phyloP scores from a whole-genome alignment of 2,329 filamentous ascomycete genomes.

The Colletotrichum spinosum region DNA sequence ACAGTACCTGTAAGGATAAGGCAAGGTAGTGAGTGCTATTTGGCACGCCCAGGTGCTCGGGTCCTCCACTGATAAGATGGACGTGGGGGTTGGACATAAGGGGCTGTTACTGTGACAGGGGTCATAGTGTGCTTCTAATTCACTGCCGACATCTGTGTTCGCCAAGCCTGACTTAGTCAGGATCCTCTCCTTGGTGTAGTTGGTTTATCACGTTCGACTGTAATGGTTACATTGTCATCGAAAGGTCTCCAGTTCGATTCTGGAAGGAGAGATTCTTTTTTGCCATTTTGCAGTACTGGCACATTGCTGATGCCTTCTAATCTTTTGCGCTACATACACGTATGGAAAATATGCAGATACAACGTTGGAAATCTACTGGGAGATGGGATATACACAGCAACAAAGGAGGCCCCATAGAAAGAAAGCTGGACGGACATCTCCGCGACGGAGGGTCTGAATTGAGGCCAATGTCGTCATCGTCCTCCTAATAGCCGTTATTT shows the following conservation, averaged over 20 bases:
- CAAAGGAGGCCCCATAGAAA: too few species aligned
- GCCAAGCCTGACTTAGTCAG: slow-evolving; percentile 25
- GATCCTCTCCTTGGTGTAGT: slow-evolving; percentile 34
- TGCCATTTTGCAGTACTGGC: background rate
- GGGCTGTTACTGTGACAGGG: background rate
- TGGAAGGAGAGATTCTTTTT: slow-evolving; percentile 12
- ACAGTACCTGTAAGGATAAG: background rate
- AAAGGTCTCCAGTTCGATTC: slow-evolving; percentile 35
- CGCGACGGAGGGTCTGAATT: background rate
- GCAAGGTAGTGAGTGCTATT: too few species aligned
- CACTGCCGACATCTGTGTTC: background rate
- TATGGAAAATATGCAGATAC: too few species aligned
- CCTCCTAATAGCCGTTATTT: background rate
- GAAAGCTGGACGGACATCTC: too few species aligned
- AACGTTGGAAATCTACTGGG: too few species aligned
- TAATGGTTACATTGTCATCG: slow-evolving; percentile 33
- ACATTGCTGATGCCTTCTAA: background rate
- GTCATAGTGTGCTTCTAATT: too few species aligned
- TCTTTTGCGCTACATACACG: too few species aligned
- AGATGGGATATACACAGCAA: too few species aligned
- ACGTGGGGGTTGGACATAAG: background rate
- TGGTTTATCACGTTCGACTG: slow-evolving; percentile 38
- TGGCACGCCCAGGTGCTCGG: too few species aligned
- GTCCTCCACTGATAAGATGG: too few species aligned
- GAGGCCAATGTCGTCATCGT: background rate